These are phyloP conservation scores for Inonotus obliquus DNA, from an alignment of 1,284 basidiomycete genomes.

Conservation along the genomic window DNA sequence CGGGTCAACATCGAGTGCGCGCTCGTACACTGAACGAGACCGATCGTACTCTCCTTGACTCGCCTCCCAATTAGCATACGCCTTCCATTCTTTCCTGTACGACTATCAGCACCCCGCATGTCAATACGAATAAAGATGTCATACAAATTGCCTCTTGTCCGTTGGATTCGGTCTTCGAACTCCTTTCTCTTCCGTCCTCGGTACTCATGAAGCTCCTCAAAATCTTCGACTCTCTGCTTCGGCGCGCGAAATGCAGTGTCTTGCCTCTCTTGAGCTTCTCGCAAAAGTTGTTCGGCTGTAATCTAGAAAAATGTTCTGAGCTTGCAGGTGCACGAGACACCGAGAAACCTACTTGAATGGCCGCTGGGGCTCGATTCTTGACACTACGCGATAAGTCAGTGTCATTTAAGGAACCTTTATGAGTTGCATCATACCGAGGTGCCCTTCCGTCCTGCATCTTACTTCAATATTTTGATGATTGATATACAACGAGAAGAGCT, in stretches of 20 bases:
- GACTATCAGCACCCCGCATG: constrained; percentile 11
- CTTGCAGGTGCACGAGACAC: constrained; percentile 7
- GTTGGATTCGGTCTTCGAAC: constrained; percentile 92
- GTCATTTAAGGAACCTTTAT: constrained; percentile 10
- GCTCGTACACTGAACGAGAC: constrained; percentile 92
- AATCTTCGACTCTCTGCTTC: constrained; percentile 94
- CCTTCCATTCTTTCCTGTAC: constrained; percentile 71
- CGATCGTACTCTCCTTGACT: constrained; percentile 94
- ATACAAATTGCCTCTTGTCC: constrained; percentile 84
- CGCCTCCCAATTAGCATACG: constrained; percentile 88
- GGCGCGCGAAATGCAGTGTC: constrained; percentile 88
- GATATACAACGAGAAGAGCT: background rate
- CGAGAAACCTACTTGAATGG: constrained; percentile 64
- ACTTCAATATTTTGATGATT: background rate
- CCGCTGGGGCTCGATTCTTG: constrained; percentile 91
- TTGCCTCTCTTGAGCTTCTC: constrained; percentile 97
- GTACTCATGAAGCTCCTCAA: constrained; percentile 96
- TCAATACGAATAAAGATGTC: constrained; percentile 23
- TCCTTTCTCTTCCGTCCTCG: constrained; percentile 93
- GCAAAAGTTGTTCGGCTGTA: constrained; percentile 94
- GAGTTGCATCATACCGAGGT: constrained; percentile 36
- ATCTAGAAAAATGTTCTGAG: constrained; percentile 51
- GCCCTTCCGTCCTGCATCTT: constrained; percentile 42
- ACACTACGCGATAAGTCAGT: constrained; percentile 46
- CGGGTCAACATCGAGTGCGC: constrained; percentile 93